Base-by-base conservation (phyloP, 1,284 basidiomycete species). In the Sporisorium sorghi region DNA sequence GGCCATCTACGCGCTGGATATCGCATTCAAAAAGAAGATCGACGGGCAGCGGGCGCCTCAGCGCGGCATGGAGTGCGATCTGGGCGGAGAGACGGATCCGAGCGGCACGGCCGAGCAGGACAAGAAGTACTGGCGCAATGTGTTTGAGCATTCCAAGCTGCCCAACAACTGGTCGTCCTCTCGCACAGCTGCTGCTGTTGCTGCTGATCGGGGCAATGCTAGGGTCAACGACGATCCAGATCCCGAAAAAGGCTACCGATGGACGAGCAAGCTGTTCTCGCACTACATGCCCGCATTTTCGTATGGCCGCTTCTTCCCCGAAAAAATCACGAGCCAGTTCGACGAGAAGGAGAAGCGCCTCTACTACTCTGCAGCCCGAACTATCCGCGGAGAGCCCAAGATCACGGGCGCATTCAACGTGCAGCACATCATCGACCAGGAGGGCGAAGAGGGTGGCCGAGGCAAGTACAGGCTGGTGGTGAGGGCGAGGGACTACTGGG, bases 81-180 rank as follows among this genome's bases (percentile, higher is more conserved):
- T 69, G 46, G 69, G 70, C 21, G 73, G 71, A 19, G 68, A 67
- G 0, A 49, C 70, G 23, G 70, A 71, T 53, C 64, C 62, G 5
- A 58, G 30, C 3, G 71, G 62, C 6, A 58, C 50, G 12, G 40
- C 28, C 7, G 54, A 66, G 19, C 33, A 54, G 30, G 54, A 61
- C 23, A 44, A 52, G 26, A 39, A 44, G 2, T 58, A 60, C 19
- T 67, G 73, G 74, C 56, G 58, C 6, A 75, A 35, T 14, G 56
- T 71, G 23, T 80, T 79, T 65, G 78, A 82, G 62, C 78, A 80
- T 55, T 57, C 58, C 57, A 77, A 79, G 43, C 48, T 80, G 46
- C 74, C 72, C 39, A 74, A 70, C 49, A 58, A 58, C 35, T 67
- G 66, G 63, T 39, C 70, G 12, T 2, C n/a, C 9, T 40, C 52